phyloP scores from a whole-genome alignment of 257 asterid species.

The Cordia subcordata region DNA sequence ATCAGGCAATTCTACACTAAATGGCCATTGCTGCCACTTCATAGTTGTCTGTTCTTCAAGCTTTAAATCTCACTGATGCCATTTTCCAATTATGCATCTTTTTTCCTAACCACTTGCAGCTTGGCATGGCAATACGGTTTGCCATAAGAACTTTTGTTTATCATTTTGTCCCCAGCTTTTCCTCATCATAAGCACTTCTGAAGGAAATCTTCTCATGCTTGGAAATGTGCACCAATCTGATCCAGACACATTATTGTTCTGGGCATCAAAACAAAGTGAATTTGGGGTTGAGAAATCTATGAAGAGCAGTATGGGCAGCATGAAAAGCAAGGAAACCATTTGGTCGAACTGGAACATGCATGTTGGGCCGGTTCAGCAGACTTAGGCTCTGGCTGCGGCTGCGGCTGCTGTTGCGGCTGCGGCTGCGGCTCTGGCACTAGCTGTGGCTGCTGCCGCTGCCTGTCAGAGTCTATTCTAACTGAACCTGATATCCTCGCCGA shows the following conservation, averaged over 20 bases:
- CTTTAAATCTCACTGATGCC: too few relatives aligned
- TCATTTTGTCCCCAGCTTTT: not conserved
- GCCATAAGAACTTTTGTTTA: not conserved
- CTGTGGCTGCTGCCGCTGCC: too few relatives aligned
- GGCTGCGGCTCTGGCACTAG: slow-evolving; percentile 2
- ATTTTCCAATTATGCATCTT: not conserved
- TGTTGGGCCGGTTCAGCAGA: slow-evolving; percentile 16
- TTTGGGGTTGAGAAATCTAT: not conserved
- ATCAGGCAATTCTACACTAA: too few relatives aligned
- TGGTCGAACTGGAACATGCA: slow-evolving; percentile 9
- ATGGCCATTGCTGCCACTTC: not conserved
- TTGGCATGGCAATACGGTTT: not conserved
- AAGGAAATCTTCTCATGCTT: too few relatives aligned
- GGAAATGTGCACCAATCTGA: too few relatives aligned
- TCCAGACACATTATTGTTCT: too few relatives aligned
- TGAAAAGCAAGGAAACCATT: slow-evolving; percentile 34
- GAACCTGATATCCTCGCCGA: slow-evolving; percentile 16
- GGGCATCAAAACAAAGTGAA: too few relatives aligned
- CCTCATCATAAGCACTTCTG: not conserved
- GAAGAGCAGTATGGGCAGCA: slow-evolving; percentile 24
- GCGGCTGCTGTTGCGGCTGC: not conserved
- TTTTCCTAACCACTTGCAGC: not conserved
- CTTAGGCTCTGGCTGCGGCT: slow-evolving; percentile 2
- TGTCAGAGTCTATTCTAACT: not conserved
- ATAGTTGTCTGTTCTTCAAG: too few relatives aligned